phyloP scores from a whole-genome alignment of 306 rosid species.

The Ceratonia siliqua region DNA sequence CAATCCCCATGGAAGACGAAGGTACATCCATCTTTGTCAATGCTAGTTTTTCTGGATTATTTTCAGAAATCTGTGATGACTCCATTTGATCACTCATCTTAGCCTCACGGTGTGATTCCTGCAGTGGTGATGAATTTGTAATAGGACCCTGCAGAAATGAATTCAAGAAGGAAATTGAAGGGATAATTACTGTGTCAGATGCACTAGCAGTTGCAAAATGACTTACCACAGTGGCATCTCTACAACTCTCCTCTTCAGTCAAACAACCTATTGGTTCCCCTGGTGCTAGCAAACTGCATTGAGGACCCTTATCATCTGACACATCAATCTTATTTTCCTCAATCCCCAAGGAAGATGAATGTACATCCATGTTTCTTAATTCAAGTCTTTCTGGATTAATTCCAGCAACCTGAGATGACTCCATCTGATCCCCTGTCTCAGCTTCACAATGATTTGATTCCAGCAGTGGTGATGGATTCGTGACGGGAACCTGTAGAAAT shows the following conservation, averaged over 20 bases:
- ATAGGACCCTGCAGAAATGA: conserved; percentile 28
- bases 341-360: conserved; percentile 18
- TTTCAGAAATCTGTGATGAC: conserved; percentile 27
- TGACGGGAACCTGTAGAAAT: conserved; percentile 8
- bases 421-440: conserved; percentile 31
- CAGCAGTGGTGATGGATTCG: conserved; percentile 13
- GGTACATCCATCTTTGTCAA: conserved; percentile 1
- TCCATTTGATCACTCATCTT: conserved; percentile 32
- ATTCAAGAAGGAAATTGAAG: conserved; percentile 8
- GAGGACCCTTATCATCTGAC: conserved; percentile 17
- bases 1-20: conserved; percentile 17
- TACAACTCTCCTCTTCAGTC: conserved; percentile 17
- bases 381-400: conserved; percentile 5
- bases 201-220: not conserved
- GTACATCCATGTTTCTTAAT: conserved; percentile 1
- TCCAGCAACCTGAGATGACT: conserved; percentile 30
- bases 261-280: conserved; percentile 11
- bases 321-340: conserved; percentile 22
- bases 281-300: not conserved
- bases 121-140: conserved; percentile 4
- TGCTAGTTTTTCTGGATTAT: conserved; percentile 6
- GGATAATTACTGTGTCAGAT: not conserved
- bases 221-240: conserved; percentile 30
- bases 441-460: conserved; percentile 37
- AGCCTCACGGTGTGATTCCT: conserved; percentile 17